phyloP scores from a whole-genome alignment of 768 basidiomycete species.

The Lyophyllum semitale region DNA sequence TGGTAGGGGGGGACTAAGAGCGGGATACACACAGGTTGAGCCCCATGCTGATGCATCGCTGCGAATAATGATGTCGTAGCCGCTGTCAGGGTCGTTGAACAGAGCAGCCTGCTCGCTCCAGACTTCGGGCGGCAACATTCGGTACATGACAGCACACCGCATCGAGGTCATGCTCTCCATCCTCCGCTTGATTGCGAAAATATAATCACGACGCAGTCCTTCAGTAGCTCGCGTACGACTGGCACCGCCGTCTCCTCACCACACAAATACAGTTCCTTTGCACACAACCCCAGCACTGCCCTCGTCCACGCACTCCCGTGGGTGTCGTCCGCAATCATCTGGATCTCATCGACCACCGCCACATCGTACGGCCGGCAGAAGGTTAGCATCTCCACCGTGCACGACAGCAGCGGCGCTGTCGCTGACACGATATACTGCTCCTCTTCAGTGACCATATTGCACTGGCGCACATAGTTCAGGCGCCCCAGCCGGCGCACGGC shows the following conservation, averaged over 20 bases:
- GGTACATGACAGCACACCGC: constrained; percentile 91
- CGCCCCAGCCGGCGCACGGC: constrained; percentile 42
- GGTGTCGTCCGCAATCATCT: constrained; percentile 82
- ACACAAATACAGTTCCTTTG: constrained; percentile 89
- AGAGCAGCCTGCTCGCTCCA: constrained; percentile 88
- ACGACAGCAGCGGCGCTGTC: constrained; percentile 62
- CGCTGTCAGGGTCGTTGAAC: constrained; percentile 86
- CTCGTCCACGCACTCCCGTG: constrained; percentile 84
- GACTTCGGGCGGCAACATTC: constrained; percentile 88
- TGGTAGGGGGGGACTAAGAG: neutral
- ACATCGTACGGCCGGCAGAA: constrained; percentile 56
- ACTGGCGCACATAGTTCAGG: constrained; percentile 55
- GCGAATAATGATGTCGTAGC: constrained; percentile 87
- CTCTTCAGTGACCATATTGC: constrained; percentile 93
- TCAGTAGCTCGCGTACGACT: constrained; percentile 68
- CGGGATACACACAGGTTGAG: constrained; percentile 79
- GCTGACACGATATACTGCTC: constrained; percentile 73
- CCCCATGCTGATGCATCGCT: constrained; percentile 97
- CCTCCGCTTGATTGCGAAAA: constrained; percentile 74
- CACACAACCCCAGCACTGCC: constrained; percentile 75
- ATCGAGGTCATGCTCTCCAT: constrained; percentile 75
- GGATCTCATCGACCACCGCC: constrained; percentile 95
- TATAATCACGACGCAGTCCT: constrained; percentile 83
- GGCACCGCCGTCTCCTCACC: constrained; percentile 93
- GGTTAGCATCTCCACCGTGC: constrained; percentile 92